Evolutionary conservation across 495 filamentous ascomycete species (phyloP).

Genomic region (Aspergillus nanangensis): DNA sequence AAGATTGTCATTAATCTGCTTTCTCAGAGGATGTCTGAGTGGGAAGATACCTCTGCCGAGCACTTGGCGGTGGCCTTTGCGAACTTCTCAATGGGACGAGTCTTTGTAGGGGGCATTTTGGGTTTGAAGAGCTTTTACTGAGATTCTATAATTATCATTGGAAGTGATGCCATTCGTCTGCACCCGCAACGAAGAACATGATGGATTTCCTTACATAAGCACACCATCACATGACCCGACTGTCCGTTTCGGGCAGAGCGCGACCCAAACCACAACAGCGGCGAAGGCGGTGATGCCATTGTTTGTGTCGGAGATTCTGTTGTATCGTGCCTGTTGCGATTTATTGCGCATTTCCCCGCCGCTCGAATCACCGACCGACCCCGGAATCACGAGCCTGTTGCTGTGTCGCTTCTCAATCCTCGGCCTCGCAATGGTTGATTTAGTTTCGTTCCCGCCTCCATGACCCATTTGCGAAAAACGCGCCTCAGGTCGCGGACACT

Average conservation of each 20-base stretch:
- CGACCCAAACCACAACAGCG: slow-evolving; percentile 16
- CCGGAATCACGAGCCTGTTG: slow-evolving; percentile 6
- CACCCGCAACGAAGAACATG: not conserved
- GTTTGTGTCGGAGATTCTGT: slow-evolving; percentile 4
- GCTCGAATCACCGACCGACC: slow-evolving; percentile 12
- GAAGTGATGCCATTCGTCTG: not conserved
- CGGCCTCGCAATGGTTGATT: slow-evolving; percentile 40
- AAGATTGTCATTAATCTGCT: slow-evolving; percentile 7
- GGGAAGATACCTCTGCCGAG: slow-evolving; percentile 62
- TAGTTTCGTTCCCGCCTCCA: slow-evolving; percentile 42
- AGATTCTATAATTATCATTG: not conserved
- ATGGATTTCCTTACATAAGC: slow-evolving; percentile 11
- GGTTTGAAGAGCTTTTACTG: not conserved
- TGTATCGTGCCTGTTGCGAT: not conserved
- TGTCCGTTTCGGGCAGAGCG: slow-evolving; percentile 9
- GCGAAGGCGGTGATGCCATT: not conserved
- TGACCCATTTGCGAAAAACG: slow-evolving; percentile 49
- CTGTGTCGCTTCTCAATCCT: slow-evolving; percentile 9
- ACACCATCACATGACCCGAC: slow-evolving; percentile 10
- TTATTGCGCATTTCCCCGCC: slow-evolving; percentile 1
- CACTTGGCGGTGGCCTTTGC: slow-evolving; percentile 80
- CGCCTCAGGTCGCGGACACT: slow-evolving; percentile 48
- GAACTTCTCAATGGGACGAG: slow-evolving; percentile 82
- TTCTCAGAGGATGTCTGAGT: not conserved
- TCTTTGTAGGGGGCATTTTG: slow-evolving; percentile 17